Base-by-base conservation (phyloP, 1,284 basidiomycete genomes). In the Cryptococcus depauperatus region DNA sequence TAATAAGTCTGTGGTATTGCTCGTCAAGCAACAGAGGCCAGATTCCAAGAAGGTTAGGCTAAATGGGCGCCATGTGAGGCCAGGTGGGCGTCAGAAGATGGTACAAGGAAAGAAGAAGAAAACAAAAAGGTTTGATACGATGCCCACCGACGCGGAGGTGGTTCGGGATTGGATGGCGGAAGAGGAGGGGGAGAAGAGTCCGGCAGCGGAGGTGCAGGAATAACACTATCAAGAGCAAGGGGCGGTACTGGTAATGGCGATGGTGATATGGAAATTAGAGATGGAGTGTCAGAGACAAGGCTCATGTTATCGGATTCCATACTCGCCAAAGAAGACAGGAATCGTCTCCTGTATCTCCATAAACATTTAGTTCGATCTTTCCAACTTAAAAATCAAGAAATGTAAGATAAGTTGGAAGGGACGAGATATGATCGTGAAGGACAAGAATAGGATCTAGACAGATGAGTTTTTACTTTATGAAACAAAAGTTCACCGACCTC, bases 121-220 rank as follows among this genome's bases (percentile, higher is more conserved):
- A 59, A 61, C 10, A 53, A 28, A 27, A 53, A 52, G 3, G 57
- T 59, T 7, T 52, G 27, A 46, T 56, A 61, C 10, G 44, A 27
- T 7, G 47, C 59, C 57, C 57, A 61, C 40, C 46, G 27, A 28
- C 16, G 10, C 11, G 25, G 26, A 21, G 42, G 34, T 27, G 35
- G 25, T 41, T 30, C 42, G 11, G 40, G 16, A 21, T 43, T 30
- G 5, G 41, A 44, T n/a, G 44, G 47, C 11, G 45, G 37, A 27
- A 26, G 46, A 14, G 39, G 32, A 13, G 41, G 23, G 19, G 35
- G 26, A 5, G 43, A 39, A 11, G 42, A 42, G 13, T 38, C 33
- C 34, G 28, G 22, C n/a, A 26, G 22, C 8, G 33, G 25, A 11
- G 47, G 37, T 29, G 41, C 28, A 26, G 35, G 32, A 18, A 34